Evolutionary conservation across 352 stramenopile species (phyloP).

Genomic region (Phytophthora pistaciae): DNA sequence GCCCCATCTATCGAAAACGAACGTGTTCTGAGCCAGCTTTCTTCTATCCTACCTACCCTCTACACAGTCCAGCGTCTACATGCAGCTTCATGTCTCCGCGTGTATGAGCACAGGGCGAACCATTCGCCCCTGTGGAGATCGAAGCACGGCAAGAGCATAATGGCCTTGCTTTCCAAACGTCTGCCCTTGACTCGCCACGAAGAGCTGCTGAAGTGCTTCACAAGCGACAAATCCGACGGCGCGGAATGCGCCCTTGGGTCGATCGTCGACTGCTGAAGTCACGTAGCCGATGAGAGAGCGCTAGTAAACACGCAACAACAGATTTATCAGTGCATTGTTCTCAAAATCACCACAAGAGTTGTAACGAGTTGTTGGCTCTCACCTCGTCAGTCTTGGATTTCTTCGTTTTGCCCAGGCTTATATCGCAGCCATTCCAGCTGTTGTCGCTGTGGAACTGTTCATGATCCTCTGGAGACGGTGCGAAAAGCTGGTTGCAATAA

Average conservation of each 20-base stretch:
- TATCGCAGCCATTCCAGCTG: constrained; percentile 44
- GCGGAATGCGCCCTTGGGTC: constrained; percentile 71
- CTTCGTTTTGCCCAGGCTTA: constrained; percentile 17
- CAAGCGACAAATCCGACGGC: constrained; percentile 74
- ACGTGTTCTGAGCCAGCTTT: constrained; percentile 1
- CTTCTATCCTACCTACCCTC: neutral
- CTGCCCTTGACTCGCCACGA: constrained; percentile 34
- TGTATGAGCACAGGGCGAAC: constrained; percentile 59
- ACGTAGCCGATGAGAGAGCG: constrained; percentile 65
- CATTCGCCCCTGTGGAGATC: constrained; percentile 55
- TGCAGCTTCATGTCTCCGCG: constrained; percentile 18
- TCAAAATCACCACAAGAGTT: neutral
- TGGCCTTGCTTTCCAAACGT: constrained; percentile 17
- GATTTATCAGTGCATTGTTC: neutral
- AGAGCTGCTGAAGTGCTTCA: constrained; percentile 67
- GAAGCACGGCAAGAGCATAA: constrained; percentile 56
- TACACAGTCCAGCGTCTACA: neutral
- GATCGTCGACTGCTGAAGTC: constrained; percentile 84
- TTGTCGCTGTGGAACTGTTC: constrained; percentile 37
- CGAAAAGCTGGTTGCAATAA: constrained; percentile 39
- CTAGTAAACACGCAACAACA: constrained; percentile 28
- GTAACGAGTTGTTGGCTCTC: neutral
- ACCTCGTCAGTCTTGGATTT: constrained; percentile 29
- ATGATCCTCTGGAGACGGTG: constrained; percentile 39
- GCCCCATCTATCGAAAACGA: constrained; percentile 14